phyloP scores from a whole-genome alignment of 345 rosid species.

The Dipteronia sinensis region DNA sequence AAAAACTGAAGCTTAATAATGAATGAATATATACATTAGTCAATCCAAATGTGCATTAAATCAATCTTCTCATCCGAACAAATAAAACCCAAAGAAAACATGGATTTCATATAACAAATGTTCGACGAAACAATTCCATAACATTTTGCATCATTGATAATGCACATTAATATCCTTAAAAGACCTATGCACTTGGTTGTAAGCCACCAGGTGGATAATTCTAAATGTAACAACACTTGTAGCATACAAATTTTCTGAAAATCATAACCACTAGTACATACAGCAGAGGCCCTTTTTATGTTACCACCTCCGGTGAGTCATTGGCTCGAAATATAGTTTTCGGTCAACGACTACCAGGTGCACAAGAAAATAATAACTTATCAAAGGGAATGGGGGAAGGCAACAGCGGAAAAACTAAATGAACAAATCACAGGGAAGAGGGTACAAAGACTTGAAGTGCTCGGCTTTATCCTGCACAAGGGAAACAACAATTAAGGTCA shows the following conservation, averaged over 20 bases:
- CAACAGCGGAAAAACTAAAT: conserved; percentile 24
- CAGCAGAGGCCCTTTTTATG: conserved; percentile 30
- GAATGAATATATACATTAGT: too few species aligned
- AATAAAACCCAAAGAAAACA: not conserved
- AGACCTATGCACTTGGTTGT: conserved; percentile 20
- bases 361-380: conserved; percentile 43
- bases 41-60: not conserved
- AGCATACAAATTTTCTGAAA: conserved; percentile 13
- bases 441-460: conserved; percentile 28
- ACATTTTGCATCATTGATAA: conserved; percentile 19
- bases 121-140: conserved; percentile 25
- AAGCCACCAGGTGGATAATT: conserved; percentile 19
- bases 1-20: too few species aligned
- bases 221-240: conserved; percentile 21
- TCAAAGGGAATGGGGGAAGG: conserved; percentile 25
- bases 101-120: conserved; percentile 24
- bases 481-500: conserved; percentile 30
- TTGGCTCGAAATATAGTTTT: conserved; percentile 37
- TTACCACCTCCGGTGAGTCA: conserved; percentile 86
- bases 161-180: conserved; percentile 25
- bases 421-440: conserved; percentile 28
- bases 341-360: conserved; percentile 67
- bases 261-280: conserved; percentile 24
- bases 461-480: conserved; percentile 29
- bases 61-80: not conserved